These are phyloP conservation scores for Botrytis aclada DNA, from an alignment of 2,329 filamentous ascomycete genomes.

Conservation along the genomic window DNA sequence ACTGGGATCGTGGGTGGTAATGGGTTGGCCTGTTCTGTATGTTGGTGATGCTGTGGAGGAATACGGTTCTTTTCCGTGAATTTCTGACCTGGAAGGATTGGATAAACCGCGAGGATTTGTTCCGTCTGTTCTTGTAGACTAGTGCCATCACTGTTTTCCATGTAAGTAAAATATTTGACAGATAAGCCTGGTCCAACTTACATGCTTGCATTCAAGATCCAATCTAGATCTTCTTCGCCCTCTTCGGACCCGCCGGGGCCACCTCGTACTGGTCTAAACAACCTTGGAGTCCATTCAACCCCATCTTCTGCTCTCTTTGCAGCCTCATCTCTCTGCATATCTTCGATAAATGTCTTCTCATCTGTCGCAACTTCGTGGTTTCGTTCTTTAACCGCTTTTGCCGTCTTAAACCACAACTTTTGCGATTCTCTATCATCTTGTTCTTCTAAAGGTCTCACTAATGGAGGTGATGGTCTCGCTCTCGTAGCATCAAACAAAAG, in stretches of 20 bases:
- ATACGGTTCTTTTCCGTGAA: slow-evolving; percentile 53
- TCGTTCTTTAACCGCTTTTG: slow-evolving; percentile 73
- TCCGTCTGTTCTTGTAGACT: slow-evolving; percentile 68
- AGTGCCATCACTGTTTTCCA: slow-evolving; percentile 52
- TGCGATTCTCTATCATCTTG: slow-evolving; percentile 91
- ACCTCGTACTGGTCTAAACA: slow-evolving; percentile 75
- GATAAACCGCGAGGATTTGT: slow-evolving; percentile 83
- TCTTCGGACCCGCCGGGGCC: slow-evolving; percentile 70
- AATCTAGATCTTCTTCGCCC: slow-evolving; percentile 86
- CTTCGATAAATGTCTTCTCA: slow-evolving; percentile 95
- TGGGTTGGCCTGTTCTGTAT: slow-evolving; percentile 21
- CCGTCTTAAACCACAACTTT: slow-evolving; percentile 78
- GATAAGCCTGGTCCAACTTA: slow-evolving; percentile 43
- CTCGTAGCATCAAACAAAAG: slow-evolving; percentile 83
- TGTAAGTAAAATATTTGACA: slow-evolving; percentile 22
- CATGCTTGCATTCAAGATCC: slow-evolving; percentile 89
- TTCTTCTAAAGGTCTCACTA: slow-evolving; percentile 74
- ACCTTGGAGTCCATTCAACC: slow-evolving; percentile 80
- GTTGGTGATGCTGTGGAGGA: slow-evolving; percentile 43
- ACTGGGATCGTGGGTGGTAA: slow-evolving; percentile 17
- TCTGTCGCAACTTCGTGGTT: slow-evolving; percentile 90
- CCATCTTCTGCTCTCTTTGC: slow-evolving; percentile 73
- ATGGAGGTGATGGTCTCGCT: slow-evolving; percentile 72
- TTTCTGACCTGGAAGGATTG: slow-evolving; percentile 77
- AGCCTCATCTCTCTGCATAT: slow-evolving; percentile 85